Conservation (phyloP, 345 rosid genomes). For the Luvunga scandens region DNA sequence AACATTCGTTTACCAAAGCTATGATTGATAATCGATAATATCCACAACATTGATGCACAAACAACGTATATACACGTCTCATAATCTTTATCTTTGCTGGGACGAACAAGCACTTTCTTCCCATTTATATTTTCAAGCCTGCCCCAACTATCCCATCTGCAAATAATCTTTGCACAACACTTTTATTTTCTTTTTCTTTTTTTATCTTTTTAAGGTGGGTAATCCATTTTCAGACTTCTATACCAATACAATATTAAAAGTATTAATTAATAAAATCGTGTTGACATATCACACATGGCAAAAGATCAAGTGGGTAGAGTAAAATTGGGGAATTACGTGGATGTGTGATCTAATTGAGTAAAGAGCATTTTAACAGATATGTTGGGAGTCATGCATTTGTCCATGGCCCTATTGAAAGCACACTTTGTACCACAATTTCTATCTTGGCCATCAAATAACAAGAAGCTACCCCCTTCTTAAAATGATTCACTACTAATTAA, state of each 20-base stretch:
- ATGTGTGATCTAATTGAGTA: not conserved
- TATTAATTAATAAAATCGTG: too few species aligned
- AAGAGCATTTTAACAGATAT: not conserved
- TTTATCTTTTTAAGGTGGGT: not conserved
- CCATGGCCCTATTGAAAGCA: not conserved
- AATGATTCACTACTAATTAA: not conserved
- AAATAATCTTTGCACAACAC: not conserved
- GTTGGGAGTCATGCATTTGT: not conserved
- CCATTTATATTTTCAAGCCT: constrained; percentile 29
- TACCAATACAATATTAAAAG: not conserved
- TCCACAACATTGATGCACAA: not conserved
- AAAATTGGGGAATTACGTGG: not conserved
- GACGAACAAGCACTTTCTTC: not conserved
- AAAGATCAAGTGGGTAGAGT: not conserved
- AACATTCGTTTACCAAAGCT: constrained; percentile 22
- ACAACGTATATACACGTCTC: not conserved
- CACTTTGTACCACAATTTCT: not conserved
- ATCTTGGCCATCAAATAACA: not conserved
- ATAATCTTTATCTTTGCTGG: not conserved
- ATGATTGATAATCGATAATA: not conserved
- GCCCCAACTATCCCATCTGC: constrained; percentile 33
- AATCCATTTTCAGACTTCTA: not conserved
- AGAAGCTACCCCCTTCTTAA: not conserved
- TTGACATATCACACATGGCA: not conserved
- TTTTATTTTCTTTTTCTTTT: too few species aligned